Percentiles rank a stretch among this genome's conserved stretches.
phyloP scores from a whole-genome alignment of 1,284 basidiomycete species.

The Sporisorium graminicola region DNA sequence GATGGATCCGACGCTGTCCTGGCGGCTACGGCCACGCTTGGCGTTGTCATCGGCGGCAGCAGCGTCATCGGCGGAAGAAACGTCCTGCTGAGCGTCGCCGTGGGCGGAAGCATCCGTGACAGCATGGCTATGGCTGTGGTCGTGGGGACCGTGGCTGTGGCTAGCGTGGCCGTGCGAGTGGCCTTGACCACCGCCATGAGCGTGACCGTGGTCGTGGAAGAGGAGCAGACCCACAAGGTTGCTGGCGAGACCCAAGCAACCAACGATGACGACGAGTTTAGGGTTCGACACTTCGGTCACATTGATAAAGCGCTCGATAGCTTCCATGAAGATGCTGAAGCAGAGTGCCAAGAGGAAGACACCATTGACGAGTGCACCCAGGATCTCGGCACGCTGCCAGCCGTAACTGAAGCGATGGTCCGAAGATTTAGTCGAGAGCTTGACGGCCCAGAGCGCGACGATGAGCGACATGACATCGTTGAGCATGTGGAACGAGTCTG shows the following conservation, averaged over 20 bases:
- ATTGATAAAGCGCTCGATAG: conserved; percentile 88
- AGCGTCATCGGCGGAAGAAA: conserved; percentile 16
- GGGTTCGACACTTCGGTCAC: conserved; percentile 83
- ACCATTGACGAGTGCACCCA: conserved; percentile 85
- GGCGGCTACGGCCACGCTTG: conserved; percentile 30
- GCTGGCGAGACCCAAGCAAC: conserved; percentile 86
- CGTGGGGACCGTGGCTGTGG: conserved; percentile 50
- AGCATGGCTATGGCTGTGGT: conserved; percentile 43
- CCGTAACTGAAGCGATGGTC: conserved; percentile 84
- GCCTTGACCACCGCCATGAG: conserved; percentile 73
- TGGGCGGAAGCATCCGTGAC: conserved; percentile 16
- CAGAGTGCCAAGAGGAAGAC: conserved; percentile 96
- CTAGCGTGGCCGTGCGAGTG: conserved; percentile 74
- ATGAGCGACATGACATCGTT: conserved; percentile 85
- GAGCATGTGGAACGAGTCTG: conserved; percentile 98
- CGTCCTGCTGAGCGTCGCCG: conserved; percentile 18
- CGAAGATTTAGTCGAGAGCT: conserved; percentile 72
- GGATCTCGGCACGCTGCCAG: conserved; percentile 98
- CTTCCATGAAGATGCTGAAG: conserved; percentile 94
- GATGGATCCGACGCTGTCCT: conserved; percentile 69
- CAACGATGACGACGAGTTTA: conserved; percentile 88
- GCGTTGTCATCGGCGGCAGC: background rate
- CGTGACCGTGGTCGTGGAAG: conserved; percentile 79
- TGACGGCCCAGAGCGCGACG: conserved; percentile 96
- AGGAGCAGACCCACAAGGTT: conserved; percentile 94